Conservation (phyloP, 768 basidiomycete species). For the Baorangia bicolor region DNA sequence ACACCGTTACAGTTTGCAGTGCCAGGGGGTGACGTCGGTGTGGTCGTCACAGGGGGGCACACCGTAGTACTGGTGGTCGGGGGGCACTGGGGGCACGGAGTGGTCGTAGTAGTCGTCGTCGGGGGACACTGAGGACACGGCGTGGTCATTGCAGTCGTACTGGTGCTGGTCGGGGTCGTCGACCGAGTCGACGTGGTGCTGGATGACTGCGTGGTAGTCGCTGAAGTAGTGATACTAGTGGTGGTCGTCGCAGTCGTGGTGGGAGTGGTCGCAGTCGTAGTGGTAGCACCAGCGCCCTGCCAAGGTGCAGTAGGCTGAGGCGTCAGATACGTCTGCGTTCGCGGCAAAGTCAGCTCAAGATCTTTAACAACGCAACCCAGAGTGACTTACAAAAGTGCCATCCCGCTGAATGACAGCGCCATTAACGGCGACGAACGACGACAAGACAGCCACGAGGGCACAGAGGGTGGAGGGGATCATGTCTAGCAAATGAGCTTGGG, state of each 20-base stretch:
- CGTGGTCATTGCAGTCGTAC: too few relatives aligned
- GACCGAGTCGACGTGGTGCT: neutral
- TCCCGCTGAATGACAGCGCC: constrained; percentile 19
- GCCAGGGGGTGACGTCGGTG: neutral
- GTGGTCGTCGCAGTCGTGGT: neutral
- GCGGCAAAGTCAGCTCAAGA: neutral
- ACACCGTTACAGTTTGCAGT: constrained; percentile 10
- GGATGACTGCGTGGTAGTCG: neutral
- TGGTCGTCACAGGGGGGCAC: neutral
- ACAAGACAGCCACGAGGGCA: constrained; percentile 1
- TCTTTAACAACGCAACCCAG: rapidly evolving
- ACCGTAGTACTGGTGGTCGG: too few relatives aligned
- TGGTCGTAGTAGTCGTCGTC: too few relatives aligned
- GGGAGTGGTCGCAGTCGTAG: neutral
- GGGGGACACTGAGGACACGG: too few relatives aligned
- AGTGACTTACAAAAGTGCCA: constrained; percentile 14
- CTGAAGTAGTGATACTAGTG: too few relatives aligned
- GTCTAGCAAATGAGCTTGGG: rapidly evolving
- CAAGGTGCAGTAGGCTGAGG: constrained; percentile 9
- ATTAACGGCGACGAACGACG: constrained; percentile 13
- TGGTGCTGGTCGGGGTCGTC: neutral
- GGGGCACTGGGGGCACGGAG: too few relatives aligned
- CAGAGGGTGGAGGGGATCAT: constrained; percentile 16
- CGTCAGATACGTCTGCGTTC: constrained; percentile 5
- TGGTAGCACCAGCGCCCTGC: neutral